Conservation (phyloP, 257 asterid genomes). For the Jasminum sambac region DNA sequence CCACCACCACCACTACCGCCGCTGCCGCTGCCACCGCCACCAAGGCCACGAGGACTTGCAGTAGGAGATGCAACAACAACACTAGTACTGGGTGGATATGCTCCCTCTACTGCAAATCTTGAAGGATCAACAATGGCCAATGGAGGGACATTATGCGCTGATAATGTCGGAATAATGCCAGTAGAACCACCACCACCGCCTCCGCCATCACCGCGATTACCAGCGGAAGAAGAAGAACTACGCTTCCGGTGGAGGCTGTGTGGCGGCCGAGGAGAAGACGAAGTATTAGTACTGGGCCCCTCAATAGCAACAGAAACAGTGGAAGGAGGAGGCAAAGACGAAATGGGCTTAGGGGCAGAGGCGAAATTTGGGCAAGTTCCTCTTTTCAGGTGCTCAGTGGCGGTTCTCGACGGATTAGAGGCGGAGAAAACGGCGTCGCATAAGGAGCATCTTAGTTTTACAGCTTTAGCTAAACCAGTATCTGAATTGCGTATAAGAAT, state of each 20-base stretch:
- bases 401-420: constrained; percentile 93
- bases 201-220: constrained; percentile 21
- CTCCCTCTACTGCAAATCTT: constrained; percentile 61
- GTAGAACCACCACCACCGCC: constrained; percentile 26
- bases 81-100: constrained; percentile 48
- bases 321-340: constrained; percentile 15
- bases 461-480: constrained; percentile 80
- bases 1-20: constrained; percentile 19
- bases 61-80: constrained; percentile 37
- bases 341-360: constrained; percentile 63
- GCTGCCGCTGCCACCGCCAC: constrained; percentile 14
- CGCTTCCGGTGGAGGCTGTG: constrained; percentile 43
- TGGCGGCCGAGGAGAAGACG: constrained; percentile 29
- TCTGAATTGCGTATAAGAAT: constrained; percentile 74
- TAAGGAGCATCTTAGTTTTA: constrained; percentile 78
- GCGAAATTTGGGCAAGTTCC: constrained; percentile 95
- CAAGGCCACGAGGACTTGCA: constrained; percentile 29
- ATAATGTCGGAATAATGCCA: constrained; percentile 26
- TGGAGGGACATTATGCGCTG: constrained; percentile 48
- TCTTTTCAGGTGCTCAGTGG: constrained; percentile 92
- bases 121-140: constrained; percentile 74
- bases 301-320: constrained; percentile 4
- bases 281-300: constrained; percentile 1
- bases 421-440: constrained; percentile 99
- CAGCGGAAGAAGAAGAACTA: constrained; percentile 13